Evolutionary conservation across 2,329 filamentous ascomycete genomes (phyloP).

Genomic region (Aureobasidium musti): DNA sequence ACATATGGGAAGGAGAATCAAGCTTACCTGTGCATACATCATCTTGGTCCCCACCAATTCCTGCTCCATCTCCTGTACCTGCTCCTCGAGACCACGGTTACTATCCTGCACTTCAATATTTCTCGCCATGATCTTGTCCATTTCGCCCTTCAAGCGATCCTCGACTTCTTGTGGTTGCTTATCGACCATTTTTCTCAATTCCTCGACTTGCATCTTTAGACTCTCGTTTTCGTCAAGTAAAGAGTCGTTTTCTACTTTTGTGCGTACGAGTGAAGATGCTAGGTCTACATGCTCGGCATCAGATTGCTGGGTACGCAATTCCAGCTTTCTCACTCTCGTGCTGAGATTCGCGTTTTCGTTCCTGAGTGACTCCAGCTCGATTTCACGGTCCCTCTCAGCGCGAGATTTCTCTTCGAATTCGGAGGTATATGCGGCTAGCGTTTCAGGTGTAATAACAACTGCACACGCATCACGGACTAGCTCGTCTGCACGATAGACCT

Average conservation of each 20-base stretch:
- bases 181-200: conserved; percentile 83
- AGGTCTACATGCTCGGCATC: conserved; percentile 89
- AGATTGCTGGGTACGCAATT: conserved; percentile 83
- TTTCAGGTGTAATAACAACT: conserved; percentile 79
- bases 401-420: conserved; percentile 94
- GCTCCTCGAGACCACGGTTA: conserved; percentile 84
- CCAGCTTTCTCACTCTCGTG: conserved; percentile 77
- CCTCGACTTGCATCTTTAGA: conserved; percentile 78
- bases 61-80: conserved; percentile 88
- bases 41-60: conserved; percentile 92
- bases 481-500: conserved; percentile 91
- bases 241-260: conserved; percentile 91
- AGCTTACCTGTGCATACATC: conserved; percentile 86
- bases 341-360: conserved; percentile 66
- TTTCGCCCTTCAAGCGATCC: conserved; percentile 74
- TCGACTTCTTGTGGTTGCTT: conserved; percentile 89
- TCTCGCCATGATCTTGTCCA: conserved; percentile 87
- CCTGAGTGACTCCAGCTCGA: conserved; percentile 74
- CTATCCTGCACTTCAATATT: conserved; percentile 94
- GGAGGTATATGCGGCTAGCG: conserved; percentile 73
- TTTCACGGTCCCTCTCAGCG: conserved; percentile 77
- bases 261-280: conserved; percentile 85
- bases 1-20: conserved; percentile 27
- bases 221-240: conserved; percentile 87
- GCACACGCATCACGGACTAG: conserved; percentile 91